Percentiles rank a stretch among this genome's conserved stretches.
Evolutionary conservation across 2,329 filamentous ascomycete genomes (phyloP).

Genomic region (Phyllosticta citriasiana): DNA sequence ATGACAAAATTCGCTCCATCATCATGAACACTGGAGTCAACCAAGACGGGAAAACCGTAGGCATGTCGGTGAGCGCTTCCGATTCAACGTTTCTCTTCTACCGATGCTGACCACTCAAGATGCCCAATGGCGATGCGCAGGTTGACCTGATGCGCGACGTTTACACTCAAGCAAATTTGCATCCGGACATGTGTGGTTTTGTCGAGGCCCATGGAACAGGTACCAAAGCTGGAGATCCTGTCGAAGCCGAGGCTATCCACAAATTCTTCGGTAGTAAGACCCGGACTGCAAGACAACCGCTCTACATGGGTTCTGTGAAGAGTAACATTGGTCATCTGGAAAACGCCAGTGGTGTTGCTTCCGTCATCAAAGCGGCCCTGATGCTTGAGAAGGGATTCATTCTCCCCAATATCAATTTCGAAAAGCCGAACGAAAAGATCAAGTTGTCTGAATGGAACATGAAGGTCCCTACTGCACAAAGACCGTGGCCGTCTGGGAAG

Average conservation of each 20-base stretch:
- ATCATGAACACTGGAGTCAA: conserved; percentile 34
- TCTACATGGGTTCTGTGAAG: conserved; percentile 17
- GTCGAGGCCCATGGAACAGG: conserved; percentile 43
- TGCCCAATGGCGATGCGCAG: conserved; percentile 43
- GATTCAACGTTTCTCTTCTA: too few species aligned
- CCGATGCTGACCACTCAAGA: conserved; percentile 41
- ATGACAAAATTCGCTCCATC: conserved; percentile 41
- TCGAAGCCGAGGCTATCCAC: conserved; percentile 16
- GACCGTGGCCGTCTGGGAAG: conserved; percentile 9
- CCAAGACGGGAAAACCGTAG: conserved; percentile 36
- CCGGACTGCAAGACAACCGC: conserved; percentile 17
- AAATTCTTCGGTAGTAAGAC: conserved; percentile 5
- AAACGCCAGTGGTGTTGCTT: conserved; percentile 18
- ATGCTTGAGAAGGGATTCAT: conserved; percentile 18
- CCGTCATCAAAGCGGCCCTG: conserved; percentile 20
- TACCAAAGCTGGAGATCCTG: conserved; percentile 41
- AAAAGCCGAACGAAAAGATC: conserved; percentile 12
- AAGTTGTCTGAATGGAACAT: conserved; percentile 11
- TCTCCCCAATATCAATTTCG: conserved; percentile 17
- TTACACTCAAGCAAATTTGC: conserved; percentile 28
- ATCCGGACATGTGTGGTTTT: conserved; percentile 12
- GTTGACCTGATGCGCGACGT: conserved; percentile 23
- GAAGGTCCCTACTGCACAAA: conserved; percentile 7
- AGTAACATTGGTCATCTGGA: conserved; percentile 25
- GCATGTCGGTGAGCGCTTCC: neutral